Evolutionary conservation across 2,329 filamentous ascomycete species (phyloP), one percentile per base, ranked within the genome.

Genomic region (Sarocladium kiliense): DNA sequence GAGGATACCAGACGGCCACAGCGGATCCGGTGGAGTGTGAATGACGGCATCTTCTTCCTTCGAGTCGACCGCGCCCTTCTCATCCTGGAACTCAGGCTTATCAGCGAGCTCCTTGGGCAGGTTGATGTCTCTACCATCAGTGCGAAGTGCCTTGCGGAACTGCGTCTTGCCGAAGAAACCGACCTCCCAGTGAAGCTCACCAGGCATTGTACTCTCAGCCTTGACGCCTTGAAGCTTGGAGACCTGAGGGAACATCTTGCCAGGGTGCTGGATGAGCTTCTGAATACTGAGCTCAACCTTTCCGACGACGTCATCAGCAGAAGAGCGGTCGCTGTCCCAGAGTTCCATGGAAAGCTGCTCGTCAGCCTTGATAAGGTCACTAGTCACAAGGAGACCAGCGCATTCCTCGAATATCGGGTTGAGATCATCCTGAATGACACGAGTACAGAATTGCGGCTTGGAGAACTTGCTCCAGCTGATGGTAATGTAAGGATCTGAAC

Each of bases 371-470:
- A 97, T 90, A 54, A 96, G 78, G 60, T 97, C 92, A 0, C 89
- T 82, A 0, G 89, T 96, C 5, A 99, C 89, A 16, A 97, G 76
- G 18, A 97, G 77, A 1, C 90, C 91, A 42, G 89, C 86, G 1
- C 84, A 89, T 71, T 97, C 94, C 64, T 94, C 89, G 77, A 95
- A 97, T 3, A 96, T 79, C 0, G 94, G 94, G 65, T 97, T 96
- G 55, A 96, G 79, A 62, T 97, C 88, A 65, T 97, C 93, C 54
- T 93, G 91, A 60, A 97, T 97, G 53, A 97, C 92, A 49, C 94
- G 86, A 1, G 94, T 97, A 71, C 92, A 97, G 71, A 96, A 97
- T 82, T 96, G 95, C 1, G 93, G 93, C 73, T 99, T 99, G 56
- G 89, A 89, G 63, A 97, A 97, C 70, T 97, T 97, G 64, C 90